Percentiles rank a stretch among this genome's conserved stretches.
Evolutionary conservation across 192 early-diverging fungal species (phyloP).

Genomic region (Linnemannia schmuckeri): DNA sequence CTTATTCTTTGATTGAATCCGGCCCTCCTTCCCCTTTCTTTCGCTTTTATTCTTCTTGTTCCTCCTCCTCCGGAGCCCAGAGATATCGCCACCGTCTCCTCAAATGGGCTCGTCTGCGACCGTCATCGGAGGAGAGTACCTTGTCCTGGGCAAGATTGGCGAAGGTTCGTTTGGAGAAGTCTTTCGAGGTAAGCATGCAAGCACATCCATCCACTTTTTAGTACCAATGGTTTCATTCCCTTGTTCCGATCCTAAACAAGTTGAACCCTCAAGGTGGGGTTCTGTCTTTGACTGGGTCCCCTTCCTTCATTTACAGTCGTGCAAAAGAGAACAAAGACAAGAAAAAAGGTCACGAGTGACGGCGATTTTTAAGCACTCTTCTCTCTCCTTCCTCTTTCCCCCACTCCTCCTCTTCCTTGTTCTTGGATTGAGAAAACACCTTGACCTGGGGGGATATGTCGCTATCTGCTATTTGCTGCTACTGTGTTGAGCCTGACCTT

Average conservation of each 20-base stretch:
- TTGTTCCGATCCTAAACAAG: neutral
- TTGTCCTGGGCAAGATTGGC: conserved; percentile 68
- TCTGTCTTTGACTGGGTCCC: neutral
- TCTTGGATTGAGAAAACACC: neutral
- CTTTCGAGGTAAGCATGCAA: conserved; percentile 63
- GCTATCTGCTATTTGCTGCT: neutral
- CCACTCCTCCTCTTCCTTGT: neutral
- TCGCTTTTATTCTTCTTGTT: conserved; percentile 3
- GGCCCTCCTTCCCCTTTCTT: neutral
- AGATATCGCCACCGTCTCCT: conserved; percentile 30
- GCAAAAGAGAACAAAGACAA: conserved; percentile 4
- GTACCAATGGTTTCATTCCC: too few relatives aligned
- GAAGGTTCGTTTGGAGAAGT: conserved; percentile 76
- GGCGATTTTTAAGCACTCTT: neutral
- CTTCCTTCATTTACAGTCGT: neutral
- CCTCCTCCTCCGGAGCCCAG: conserved; percentile 36
- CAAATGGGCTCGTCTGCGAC: conserved; percentile 59
- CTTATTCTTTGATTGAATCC: neutral
- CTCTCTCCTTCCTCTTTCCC: neutral
- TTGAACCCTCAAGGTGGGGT: neutral
- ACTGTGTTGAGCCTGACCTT: neutral
- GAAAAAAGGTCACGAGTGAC: conserved; percentile 3
- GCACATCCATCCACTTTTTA: neutral
- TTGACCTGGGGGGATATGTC: neutral
- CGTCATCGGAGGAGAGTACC: conserved; percentile 66